A percentile compares a stretch with the other conserved stretches of the same genome.
Conservation (phyloP, 2,329 filamentous ascomycete species). For the Fusarium sp. region DNA sequence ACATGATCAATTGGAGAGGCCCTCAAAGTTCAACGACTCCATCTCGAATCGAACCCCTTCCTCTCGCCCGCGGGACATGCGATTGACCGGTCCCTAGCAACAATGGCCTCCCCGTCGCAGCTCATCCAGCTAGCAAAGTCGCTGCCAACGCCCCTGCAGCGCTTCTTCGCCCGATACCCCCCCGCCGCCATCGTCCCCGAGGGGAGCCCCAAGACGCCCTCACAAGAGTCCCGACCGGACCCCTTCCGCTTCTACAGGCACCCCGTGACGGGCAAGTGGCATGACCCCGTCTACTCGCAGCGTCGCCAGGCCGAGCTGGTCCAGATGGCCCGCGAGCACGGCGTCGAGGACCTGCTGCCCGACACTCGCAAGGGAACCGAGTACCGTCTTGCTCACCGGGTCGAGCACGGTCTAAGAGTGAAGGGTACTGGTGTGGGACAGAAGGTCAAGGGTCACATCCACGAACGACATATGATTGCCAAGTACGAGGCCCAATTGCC, state of each 20-base stretch:
- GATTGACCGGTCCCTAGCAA: slow-evolving; percentile 38
- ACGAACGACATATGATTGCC: slow-evolving; percentile 87
- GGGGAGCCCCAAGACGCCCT: slow-evolving; percentile 60
- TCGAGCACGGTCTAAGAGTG: slow-evolving; percentile 84
- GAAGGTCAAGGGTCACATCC: slow-evolving; percentile 93
- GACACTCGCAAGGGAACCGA: slow-evolving; percentile 81
- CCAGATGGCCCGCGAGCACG: slow-evolving; percentile 83
- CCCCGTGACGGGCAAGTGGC: slow-evolving; percentile 83
- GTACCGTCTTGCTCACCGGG: slow-evolving; percentile 75
- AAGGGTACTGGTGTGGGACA: slow-evolving; percentile 95
- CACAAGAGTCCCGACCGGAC: slow-evolving; percentile 72
- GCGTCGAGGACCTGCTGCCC: slow-evolving; percentile 85
- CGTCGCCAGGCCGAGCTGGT: slow-evolving; percentile 91
- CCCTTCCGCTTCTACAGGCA: slow-evolving; percentile 88
- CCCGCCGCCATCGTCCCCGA: slow-evolving; percentile 71
- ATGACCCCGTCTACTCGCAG: slow-evolving; percentile 84
- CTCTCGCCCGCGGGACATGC: slow-evolving; percentile 13
- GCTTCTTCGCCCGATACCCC: slow-evolving; percentile 92
- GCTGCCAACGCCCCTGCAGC: slow-evolving; percentile 81
- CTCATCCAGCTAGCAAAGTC: slow-evolving; percentile 73
- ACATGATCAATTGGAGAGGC: slow-evolving; percentile 5
- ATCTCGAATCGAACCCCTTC: not conserved
- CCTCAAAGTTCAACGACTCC: slow-evolving; percentile 19
- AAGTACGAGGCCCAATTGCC: slow-evolving; percentile 63
- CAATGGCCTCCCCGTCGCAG: slow-evolving; percentile 54